These are phyloP conservation scores for Penicillium lividum DNA, from an alignment of 495 filamentous ascomycete species.

Conservation along the genomic window DNA sequence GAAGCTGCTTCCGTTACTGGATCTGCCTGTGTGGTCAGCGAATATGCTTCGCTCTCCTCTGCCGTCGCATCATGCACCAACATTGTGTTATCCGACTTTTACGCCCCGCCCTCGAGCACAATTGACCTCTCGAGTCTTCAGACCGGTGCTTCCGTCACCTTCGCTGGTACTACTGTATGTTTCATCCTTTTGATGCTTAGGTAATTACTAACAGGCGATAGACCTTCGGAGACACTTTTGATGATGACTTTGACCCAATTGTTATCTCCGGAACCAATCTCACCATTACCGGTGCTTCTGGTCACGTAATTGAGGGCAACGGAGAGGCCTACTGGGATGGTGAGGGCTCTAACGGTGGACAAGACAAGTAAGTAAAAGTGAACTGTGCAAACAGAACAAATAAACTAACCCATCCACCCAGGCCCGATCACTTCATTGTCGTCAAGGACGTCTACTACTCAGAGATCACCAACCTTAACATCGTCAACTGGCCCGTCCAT, in stretches of 20 bases:
- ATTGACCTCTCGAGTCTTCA: constrained; percentile 51
- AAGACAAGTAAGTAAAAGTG: constrained; percentile 52
- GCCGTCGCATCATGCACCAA: constrained; percentile 51
- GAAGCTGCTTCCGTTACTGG: constrained; percentile 19
- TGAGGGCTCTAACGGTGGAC: constrained; percentile 54
- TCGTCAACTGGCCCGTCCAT: constrained; percentile 64
- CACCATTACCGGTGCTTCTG: constrained; percentile 44
- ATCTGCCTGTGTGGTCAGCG: constrained; percentile 43
- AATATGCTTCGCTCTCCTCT: constrained; percentile 42
- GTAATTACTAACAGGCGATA: constrained; percentile 2
- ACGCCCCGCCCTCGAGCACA: constrained; percentile 52
- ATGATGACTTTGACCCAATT: constrained; percentile 51
- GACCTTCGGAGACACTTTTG: constrained; percentile 43
- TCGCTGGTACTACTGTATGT: constrained; percentile 46
- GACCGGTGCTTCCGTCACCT: constrained; percentile 42
- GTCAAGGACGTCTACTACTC: constrained; percentile 45
- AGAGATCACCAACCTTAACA: constrained; percentile 45
- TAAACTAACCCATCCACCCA: constrained; percentile 15
- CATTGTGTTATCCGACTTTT: constrained; percentile 47
- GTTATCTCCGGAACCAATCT: constrained; percentile 51
- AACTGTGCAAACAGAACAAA: constrained; percentile 36
- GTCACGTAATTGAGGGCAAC: constrained; percentile 42
- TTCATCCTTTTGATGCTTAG: constrained; percentile 19
- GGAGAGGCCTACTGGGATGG: constrained; percentile 54
- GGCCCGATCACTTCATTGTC: constrained; percentile 50